These are phyloP conservation scores for Psilocybe sp. DNA, from an alignment of 768 basidiomycete genomes.

Conservation along the genomic window DNA sequence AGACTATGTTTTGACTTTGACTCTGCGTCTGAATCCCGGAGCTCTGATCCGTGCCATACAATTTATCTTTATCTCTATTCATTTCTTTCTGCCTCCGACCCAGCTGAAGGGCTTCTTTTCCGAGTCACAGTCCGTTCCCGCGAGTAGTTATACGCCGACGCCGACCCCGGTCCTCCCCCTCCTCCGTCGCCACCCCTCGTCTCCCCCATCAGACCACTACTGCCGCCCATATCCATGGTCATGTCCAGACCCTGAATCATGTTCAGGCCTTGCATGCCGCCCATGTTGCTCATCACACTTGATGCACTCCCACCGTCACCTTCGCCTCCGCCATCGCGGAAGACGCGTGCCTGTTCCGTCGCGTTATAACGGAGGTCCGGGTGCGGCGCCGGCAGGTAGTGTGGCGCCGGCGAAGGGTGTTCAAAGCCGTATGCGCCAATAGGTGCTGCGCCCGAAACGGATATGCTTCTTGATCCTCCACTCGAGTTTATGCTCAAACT, in stretches of 20 bases:
- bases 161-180: neutral
- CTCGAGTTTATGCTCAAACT: too few species aligned
- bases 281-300: too few species aligned
- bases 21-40: constrained; percentile 16
- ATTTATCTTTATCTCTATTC: constrained; percentile 20
- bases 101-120: constrained; percentile 33
- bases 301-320: too few species aligned
- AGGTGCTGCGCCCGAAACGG: too few species aligned
- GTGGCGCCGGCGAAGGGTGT: constrained; percentile 19
- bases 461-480: too few species aligned
- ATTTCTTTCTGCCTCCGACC: constrained; percentile 29
- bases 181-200: too few species aligned
- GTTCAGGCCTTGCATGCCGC: too few species aligned
- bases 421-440: constrained; percentile 25
- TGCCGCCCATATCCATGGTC: too few species aligned
- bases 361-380: constrained; percentile 8
- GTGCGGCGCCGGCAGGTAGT: constrained; percentile 12
- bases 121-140: constrained; percentile 21
- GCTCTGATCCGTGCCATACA: constrained; percentile 23
- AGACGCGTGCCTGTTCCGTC: too few species aligned
- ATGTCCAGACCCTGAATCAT: too few species aligned
- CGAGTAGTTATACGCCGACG: constrained; percentile 7
- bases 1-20: constrained; percentile 1
- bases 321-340: too few species aligned
- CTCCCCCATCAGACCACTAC: too few species aligned